Percentiles rank a stretch among this genome's conserved stretches.
phyloP scores from a whole-genome alignment of 1,284 basidiomycete genomes.

The Ceratobasidium sp. region DNA sequence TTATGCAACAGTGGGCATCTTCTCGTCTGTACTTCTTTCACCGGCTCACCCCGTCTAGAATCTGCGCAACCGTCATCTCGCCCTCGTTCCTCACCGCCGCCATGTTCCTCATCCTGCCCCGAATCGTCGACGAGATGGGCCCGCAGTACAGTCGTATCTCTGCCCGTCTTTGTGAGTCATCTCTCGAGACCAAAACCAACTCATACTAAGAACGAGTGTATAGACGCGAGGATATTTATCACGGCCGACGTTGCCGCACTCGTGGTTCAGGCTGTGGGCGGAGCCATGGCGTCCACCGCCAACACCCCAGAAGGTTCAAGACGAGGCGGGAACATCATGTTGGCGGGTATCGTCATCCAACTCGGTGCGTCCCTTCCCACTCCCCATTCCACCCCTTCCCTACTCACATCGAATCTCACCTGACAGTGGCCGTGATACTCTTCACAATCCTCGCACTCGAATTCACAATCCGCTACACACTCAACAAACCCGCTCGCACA shows the following conservation, averaged over 20 bases:
- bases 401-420: neutral
- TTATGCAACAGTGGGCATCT: slow-evolving; percentile 63
- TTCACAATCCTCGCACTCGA: slow-evolving; percentile 53
- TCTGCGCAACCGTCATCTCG: slow-evolving; percentile 36
- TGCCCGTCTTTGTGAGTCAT: slow-evolving; percentile 51
- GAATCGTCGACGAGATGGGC: slow-evolving; percentile 56
- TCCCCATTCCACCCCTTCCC: neutral
- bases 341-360: slow-evolving; percentile 54
- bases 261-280: slow-evolving; percentile 59
- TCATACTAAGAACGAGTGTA: neutral
- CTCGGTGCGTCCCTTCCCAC: slow-evolving; percentile 50
- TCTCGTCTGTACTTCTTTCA: neutral
- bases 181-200: neutral
- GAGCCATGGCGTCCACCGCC: slow-evolving; percentile 54
- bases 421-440: slow-evolving; percentile 53
- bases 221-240: slow-evolving; percentile 58
- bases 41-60: neutral
- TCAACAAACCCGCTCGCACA: slow-evolving; percentile 46
- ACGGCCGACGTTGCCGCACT: slow-evolving; percentile 58
- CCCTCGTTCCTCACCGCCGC: slow-evolving; percentile 47
- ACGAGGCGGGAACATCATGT: slow-evolving; percentile 51
- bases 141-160: slow-evolving; percentile 56
- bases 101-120: slow-evolving; percentile 54
- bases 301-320: slow-evolving; percentile 41
- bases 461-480: slow-evolving; percentile 51